A percentile compares a stretch with the other conserved stretches of the same genome.
Conservation (phyloP, 331 rosid genomes). For the Saraca asoca region DNA sequence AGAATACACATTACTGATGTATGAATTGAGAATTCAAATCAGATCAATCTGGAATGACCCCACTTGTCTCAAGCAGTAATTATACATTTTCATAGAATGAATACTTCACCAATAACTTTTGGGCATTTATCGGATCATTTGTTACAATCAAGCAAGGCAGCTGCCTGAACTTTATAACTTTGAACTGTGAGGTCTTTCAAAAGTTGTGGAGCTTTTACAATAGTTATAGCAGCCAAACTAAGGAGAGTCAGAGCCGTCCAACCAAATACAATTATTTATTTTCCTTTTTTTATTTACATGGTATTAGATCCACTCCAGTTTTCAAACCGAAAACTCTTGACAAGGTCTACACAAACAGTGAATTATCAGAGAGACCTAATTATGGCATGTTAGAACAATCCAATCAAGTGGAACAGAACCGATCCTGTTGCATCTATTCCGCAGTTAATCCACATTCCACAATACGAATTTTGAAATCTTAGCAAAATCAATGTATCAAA, state of each 20-base stretch:
- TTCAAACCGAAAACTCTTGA: slow-evolving; percentile 20
- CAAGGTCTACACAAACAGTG: slow-evolving; percentile 19
- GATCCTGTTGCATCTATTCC: slow-evolving; percentile 28
- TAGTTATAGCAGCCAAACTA: background rate
- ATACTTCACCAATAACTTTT: background rate
- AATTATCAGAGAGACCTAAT: slow-evolving; percentile 25
- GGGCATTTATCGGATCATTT: slow-evolving; percentile 12
- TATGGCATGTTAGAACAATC: slow-evolving; percentile 26
- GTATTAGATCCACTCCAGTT: slow-evolving; percentile 13
- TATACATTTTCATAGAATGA: slow-evolving; percentile 2
- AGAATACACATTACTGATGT: slow-evolving; percentile 1
- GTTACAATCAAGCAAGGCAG: background rate
- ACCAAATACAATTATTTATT: slow-evolving; percentile 8
- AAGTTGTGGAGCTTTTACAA: background rate
- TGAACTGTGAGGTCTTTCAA: background rate
- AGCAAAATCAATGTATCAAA: slow-evolving; percentile 8
- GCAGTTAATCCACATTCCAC: slow-evolving; percentile 26
- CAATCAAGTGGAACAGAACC: slow-evolving; percentile 29
- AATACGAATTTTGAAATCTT: slow-evolving; percentile 24
- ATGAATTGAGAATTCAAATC: slow-evolving; percentile 9
- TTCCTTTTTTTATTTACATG: slow-evolving; percentile 23
- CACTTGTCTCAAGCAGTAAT: slow-evolving; percentile 11
- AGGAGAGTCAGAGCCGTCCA: background rate
- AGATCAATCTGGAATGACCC: background rate
- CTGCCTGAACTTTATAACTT: background rate